A percentile compares a stretch with the other conserved stretches of the same genome.
These are phyloP conservation scores for Fraxinus velutina DNA, from an alignment of 305 asterid genomes.

Conservation along the genomic window DNA sequence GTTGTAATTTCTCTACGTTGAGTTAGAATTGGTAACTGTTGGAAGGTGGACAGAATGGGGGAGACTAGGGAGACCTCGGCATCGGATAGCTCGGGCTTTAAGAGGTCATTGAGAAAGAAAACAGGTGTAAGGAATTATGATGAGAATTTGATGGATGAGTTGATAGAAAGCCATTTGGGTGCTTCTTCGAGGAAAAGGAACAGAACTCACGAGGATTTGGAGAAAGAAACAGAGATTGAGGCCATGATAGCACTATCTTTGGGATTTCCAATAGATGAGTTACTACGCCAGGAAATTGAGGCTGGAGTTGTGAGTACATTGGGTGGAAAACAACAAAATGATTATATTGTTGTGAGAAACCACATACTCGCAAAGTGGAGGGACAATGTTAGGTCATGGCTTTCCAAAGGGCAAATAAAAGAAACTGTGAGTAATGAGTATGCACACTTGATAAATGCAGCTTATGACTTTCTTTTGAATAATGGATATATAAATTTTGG, in stretches of 20 bases:
- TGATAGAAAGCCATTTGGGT: conserved; percentile 55
- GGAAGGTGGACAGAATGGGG: conserved; percentile 36
- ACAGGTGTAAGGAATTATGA: conserved; percentile 42
- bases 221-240: conserved; percentile 70
- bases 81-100: conserved; percentile 35
- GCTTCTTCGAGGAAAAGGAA: conserved; percentile 45
- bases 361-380: conserved; percentile 73
- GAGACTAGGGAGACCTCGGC: conserved; percentile 41
- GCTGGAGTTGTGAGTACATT: conserved; percentile 57
- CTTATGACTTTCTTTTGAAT: conserved; percentile 61
- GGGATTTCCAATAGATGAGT: conserved; percentile 75
- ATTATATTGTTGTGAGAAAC: conserved; percentile 75
- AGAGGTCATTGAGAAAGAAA: conserved; percentile 57
- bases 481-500: conserved; percentile 77
- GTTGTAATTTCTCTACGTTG: neutral
- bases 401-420: conserved; percentile 56
- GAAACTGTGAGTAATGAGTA: conserved; percentile 70
- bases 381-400: conserved; percentile 56
- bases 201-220: conserved; percentile 48
- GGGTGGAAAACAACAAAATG: conserved; percentile 75
- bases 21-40: conserved; percentile 12
- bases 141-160: conserved; percentile 61
- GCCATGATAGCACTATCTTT: conserved; percentile 74
- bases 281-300: conserved; percentile 59
- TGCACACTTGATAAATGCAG: conserved; percentile 51